Evolutionary conservation across 805 yeast species (phyloP).

Genomic region (Kluyveromyces nonfermentans): DNA sequence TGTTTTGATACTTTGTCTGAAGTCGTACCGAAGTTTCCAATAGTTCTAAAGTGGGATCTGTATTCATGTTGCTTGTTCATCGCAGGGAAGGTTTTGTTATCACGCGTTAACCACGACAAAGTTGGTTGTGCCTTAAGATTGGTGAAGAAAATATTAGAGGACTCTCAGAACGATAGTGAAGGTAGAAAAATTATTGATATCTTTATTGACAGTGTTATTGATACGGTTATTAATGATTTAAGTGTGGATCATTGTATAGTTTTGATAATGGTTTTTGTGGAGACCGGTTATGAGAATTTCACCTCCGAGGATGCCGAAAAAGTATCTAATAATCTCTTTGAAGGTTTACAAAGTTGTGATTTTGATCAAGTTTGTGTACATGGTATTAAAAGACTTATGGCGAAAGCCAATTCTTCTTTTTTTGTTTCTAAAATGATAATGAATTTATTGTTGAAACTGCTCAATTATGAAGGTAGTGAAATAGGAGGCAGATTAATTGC

Average conservation of each 20-base stretch:
- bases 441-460: constrained; percentile 33
- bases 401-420: constrained; percentile 24
- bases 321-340: constrained; percentile 28
- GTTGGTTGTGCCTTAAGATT: constrained; percentile 45
- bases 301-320: constrained; percentile 28
- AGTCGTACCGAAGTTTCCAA: constrained; percentile 59
- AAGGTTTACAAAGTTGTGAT: constrained; percentile 30
- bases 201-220: constrained; percentile 25
- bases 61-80: constrained; percentile 60
- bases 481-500: constrained; percentile 4
- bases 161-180: constrained; percentile 22
- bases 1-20: constrained; percentile 45
- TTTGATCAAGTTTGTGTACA: constrained; percentile 40
- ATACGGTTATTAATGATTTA: background rate
- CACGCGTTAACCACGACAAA: constrained; percentile 32
- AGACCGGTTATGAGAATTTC: background rate
- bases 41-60: constrained; percentile 58
- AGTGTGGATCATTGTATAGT: background rate
- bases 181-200: constrained; percentile 23
- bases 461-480: constrained; percentile 5
- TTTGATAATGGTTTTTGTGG: background rate
- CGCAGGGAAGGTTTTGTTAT: constrained; percentile 46
- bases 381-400: constrained; percentile 50
- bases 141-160: constrained; percentile 37
- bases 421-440: constrained; percentile 37